Percentiles rank a stretch among this genome's conserved stretches.
Evolutionary conservation across 129 eudicot species (phyloP).

Genomic region (Escallonia rubra): DNA sequence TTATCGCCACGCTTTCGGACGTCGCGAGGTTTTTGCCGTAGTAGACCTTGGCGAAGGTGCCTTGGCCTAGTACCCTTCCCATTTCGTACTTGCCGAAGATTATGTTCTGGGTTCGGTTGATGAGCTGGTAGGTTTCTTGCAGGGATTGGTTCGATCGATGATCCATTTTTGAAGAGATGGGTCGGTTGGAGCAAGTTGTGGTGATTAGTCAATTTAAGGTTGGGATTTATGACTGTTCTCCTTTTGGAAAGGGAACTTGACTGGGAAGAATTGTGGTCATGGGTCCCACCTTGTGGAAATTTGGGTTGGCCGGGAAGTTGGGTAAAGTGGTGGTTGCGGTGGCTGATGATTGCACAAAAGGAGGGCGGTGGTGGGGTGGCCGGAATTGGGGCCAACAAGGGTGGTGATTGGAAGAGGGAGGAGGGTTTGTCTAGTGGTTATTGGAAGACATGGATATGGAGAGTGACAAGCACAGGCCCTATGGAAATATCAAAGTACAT

Average conservation of each 20-base stretch:
- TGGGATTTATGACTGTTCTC: background rate
- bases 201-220: background rate
- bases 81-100: conserved; percentile 81
- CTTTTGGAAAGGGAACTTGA: background rate
- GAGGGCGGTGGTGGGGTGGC: background rate
- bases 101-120: conserved; percentile 18
- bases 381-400: background rate
- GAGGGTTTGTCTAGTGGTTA: background rate
- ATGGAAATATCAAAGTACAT: background rate
- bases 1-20: conserved; percentile 68
- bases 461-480: background rate
- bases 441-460: background rate
- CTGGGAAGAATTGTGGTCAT: background rate
- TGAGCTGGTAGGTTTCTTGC: background rate
- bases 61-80: conserved; percentile 78
- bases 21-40: conserved; percentile 40
- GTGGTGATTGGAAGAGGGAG: background rate
- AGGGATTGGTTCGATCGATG: background rate
- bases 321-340: background rate
- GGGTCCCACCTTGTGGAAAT: background rate
- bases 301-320: too few relatives aligned
- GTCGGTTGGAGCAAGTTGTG: too few relatives aligned
- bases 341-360: background rate
- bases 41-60: conserved; percentile 86
- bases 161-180: background rate